phyloP scores from a whole-genome alignment of 2,329 filamentous ascomycete genomes.

The Epichloe elymi region DNA sequence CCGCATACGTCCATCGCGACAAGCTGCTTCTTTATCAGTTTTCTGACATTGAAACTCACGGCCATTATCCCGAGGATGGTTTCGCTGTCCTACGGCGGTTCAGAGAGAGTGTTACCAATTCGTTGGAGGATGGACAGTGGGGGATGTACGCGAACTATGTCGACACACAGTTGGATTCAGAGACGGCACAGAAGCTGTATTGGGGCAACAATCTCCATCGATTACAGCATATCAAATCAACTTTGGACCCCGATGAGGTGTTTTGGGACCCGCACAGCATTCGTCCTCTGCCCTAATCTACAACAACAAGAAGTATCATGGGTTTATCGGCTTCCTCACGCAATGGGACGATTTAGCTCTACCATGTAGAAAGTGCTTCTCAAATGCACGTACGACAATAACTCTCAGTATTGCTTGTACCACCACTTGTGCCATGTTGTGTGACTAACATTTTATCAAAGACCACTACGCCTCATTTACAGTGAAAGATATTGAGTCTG shows the following conservation, averaged over 20 bases:
- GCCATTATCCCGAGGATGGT: constrained; percentile 26
- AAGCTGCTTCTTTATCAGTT: constrained; percentile 39
- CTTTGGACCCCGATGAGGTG: constrained; percentile 25
- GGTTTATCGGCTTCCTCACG: too few species aligned
- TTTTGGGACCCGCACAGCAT: constrained; percentile 15
- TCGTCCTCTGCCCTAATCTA: neutral
- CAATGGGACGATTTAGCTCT: too few species aligned
- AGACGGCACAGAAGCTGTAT: constrained; percentile 35
- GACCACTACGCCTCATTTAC: too few species aligned
- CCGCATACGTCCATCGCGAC: constrained; percentile 27
- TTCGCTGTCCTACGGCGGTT: constrained; percentile 13
- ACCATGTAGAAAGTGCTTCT: too few species aligned
- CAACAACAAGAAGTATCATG: too few species aligned
- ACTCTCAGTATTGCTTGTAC: too few species aligned
- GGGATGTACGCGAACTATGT: constrained; percentile 42
- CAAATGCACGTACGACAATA: too few species aligned
- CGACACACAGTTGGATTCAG: constrained; percentile 32
- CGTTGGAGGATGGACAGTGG: constrained; percentile 24
- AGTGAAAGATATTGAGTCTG: too few species aligned
- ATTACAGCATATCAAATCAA: constrained; percentile 25
- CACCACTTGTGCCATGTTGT: too few species aligned
- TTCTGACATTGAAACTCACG: constrained; percentile 25
- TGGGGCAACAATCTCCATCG: constrained; percentile 27
- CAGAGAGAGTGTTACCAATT: constrained; percentile 21
- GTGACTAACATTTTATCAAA: too few species aligned